Evolutionary conservation across 208 protist species (phyloP).

Genomic region (Trypanosoma grayi): DNA sequence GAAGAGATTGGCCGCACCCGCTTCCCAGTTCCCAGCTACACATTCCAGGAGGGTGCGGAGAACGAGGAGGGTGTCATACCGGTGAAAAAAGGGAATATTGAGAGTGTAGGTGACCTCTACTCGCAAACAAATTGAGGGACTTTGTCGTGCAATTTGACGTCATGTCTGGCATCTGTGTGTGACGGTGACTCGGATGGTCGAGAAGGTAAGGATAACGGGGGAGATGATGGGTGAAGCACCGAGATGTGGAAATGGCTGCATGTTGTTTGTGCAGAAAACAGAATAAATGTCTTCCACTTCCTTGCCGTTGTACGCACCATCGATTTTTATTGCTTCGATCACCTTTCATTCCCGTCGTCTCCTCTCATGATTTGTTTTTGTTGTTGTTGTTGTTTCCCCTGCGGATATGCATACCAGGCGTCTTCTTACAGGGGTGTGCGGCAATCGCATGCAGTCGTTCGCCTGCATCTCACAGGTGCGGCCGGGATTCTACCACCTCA

Average conservation of each 20-base stretch:
- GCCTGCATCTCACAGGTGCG: slow-evolving; percentile 47
- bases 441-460: slow-evolving; percentile 22
- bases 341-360: too few species aligned
- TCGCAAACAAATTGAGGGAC: slow-evolving; percentile 24
- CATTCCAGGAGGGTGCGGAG: slow-evolving; percentile 68
- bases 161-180: slow-evolving; percentile 2
- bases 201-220: too few species aligned
- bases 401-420: too few species aligned
- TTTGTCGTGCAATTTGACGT: neutral
- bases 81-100: slow-evolving; percentile 41
- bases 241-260: neutral
- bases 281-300: too few species aligned
- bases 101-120: slow-evolving; percentile 23
- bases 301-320: too few species aligned
- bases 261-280: too few species aligned
- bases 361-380: too few species aligned
- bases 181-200: too few species aligned
- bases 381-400: too few species aligned
- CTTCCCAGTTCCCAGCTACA: slow-evolving; percentile 64
- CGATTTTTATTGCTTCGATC: too few species aligned
- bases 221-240: too few species aligned
- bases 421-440: too few species aligned
- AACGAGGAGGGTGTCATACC: slow-evolving; percentile 74
- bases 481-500: slow-evolving; percentile 44
- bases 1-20: slow-evolving; percentile 35